Conservation (phyloP, 192 early-diverging fungal species). For the Linnemannia elongata region DNA sequence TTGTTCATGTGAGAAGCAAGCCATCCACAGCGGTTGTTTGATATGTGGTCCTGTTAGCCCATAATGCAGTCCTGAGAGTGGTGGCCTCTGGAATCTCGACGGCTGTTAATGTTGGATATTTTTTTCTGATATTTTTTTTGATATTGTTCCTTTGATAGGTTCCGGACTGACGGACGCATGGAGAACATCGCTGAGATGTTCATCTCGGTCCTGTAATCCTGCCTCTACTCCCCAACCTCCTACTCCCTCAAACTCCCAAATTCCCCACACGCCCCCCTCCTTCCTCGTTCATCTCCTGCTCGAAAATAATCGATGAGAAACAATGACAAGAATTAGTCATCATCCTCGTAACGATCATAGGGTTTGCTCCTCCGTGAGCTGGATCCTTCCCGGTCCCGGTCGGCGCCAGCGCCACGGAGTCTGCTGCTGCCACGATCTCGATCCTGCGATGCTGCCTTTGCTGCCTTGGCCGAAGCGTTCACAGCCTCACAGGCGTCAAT, state of each 20-base stretch:
- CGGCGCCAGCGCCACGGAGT: slow-evolving; percentile 17
- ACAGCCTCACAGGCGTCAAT: slow-evolving; percentile 89
- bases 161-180: neutral
- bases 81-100: neutral
- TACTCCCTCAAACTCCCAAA: neutral
- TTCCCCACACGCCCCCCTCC: neutral
- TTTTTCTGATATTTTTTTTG: neutral
- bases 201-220: neutral
- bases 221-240: neutral
- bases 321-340: slow-evolving; percentile 12
- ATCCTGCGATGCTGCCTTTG: slow-evolving; percentile 39
- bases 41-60: neutral
- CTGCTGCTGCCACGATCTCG: slow-evolving; percentile 31
- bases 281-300: neutral
- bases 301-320: neutral
- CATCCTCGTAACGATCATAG: slow-evolving; percentile 42
- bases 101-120: neutral
- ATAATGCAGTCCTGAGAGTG: neutral
- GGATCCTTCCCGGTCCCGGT: slow-evolving; percentile 24
- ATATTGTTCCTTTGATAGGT: neutral
- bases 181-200: neutral
- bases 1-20: neutral
- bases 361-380: slow-evolving; percentile 45
- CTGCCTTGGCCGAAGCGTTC: slow-evolving; percentile 48
- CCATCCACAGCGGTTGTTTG: neutral